A percentile compares a stretch with the other conserved stretches of the same genome.
Conservation (phyloP, 768 basidiomycete genomes). For the Amanita fuliginea region DNA sequence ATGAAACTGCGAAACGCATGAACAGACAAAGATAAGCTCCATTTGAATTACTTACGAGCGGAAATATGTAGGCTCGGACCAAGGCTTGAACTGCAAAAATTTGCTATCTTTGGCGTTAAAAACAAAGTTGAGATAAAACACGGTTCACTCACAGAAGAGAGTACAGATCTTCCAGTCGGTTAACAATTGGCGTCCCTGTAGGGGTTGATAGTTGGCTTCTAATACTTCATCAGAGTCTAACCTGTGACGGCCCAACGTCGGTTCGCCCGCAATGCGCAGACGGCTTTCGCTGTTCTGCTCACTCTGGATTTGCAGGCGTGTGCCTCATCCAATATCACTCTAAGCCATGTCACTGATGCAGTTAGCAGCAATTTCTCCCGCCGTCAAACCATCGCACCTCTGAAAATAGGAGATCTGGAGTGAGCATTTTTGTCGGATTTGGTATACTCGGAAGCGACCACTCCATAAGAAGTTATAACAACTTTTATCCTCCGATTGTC, state of each 20-base stretch:
- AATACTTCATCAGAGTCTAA: constrained; percentile 11
- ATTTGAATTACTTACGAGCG: constrained; percentile 47
- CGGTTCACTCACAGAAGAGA: constrained; percentile 50
- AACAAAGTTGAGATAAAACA: background rate
- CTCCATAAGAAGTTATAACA: constrained; percentile 90
- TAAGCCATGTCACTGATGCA: constrained; percentile 61
- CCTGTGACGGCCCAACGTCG: constrained; percentile 89
- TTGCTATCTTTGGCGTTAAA: constrained; percentile 32
- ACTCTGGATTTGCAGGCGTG: constrained; percentile 88
- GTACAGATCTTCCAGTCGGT: constrained; percentile 84
- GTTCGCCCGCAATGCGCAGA: constrained; percentile 71
- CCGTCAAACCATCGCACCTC: constrained; percentile 55
- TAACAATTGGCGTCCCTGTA: constrained; percentile 87
- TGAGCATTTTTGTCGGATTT: constrained; percentile 46
- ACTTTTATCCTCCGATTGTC: constrained; percentile 48
- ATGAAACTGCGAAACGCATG: constrained; percentile 50
- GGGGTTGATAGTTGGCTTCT: background rate
- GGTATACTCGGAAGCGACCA: constrained; percentile 79
- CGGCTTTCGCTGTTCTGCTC: constrained; percentile 82
- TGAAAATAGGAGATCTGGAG: constrained; percentile 51
- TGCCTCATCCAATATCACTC: constrained; percentile 86
- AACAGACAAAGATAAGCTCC: background rate
- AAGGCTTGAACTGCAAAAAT: constrained; percentile 69
- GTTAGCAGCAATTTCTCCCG: background rate
- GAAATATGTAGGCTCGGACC: constrained; percentile 83